These are phyloP conservation scores for Raffaelea albimanens DNA, from an alignment of 2,329 filamentous ascomycete genomes.

Conservation along the genomic window DNA sequence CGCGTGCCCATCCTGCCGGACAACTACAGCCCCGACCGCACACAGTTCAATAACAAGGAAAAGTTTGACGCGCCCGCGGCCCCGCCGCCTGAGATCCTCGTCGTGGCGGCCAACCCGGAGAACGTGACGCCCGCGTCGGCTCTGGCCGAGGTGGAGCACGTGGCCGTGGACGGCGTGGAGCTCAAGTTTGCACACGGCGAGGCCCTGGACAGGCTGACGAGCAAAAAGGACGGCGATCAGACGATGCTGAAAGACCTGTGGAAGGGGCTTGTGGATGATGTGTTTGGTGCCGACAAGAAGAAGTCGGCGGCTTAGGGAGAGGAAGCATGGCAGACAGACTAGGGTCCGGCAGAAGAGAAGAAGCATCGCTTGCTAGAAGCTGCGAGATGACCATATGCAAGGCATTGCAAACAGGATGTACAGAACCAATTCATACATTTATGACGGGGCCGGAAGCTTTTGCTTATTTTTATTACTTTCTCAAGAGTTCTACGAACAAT, in stretches of 20 bases:
- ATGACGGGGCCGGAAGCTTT: too few species aligned
- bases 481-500: too few species aligned
- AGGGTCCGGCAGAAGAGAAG: too few species aligned
- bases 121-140: conserved; percentile 36
- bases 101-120: conserved; percentile 49
- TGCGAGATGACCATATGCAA: too few species aligned
- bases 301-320: conserved; percentile 5
- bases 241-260: conserved; percentile 46
- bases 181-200: conserved; percentile 40
- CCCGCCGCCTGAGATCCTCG: conserved; percentile 36
- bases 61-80: conserved; percentile 31
- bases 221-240: conserved; percentile 19
- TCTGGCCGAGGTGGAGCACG: conserved; percentile 49
- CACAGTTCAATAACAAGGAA: conserved; percentile 28
- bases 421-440: too few species aligned
- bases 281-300: conserved; percentile 5
- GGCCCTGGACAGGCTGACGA: conserved; percentile 7
- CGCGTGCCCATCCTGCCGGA: conserved; percentile 53
- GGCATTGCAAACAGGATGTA: too few species aligned
- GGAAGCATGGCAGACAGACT: not conserved
- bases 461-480: too few species aligned
- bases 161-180: conserved; percentile 46
- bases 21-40: conserved; percentile 39
- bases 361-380: too few species aligned
- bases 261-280: conserved; percentile 34